Conservation (phyloP, 2,329 filamentous ascomycete genomes). For the Penicillium sp. region DNA sequence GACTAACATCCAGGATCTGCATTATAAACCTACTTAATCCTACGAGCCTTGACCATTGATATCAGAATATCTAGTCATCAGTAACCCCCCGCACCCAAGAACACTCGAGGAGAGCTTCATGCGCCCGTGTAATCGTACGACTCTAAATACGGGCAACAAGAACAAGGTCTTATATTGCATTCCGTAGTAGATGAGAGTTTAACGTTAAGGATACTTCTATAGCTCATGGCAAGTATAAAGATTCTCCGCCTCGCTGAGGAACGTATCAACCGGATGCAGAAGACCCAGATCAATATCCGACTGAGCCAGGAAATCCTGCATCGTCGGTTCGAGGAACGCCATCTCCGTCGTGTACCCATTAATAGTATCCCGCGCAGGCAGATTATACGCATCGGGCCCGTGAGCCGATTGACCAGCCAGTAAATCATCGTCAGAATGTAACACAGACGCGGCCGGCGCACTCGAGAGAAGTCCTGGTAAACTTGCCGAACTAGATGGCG, state of each 20-base stretch:
- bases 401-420: conserved; percentile 6
- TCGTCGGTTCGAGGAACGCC: conserved; percentile 41
- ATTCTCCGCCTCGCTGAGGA: conserved; percentile 36
- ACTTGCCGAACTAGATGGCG: conserved; percentile 3
- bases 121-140: neutral
- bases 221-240: conserved; percentile 33
- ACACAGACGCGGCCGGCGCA: neutral
- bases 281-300: conserved; percentile 40
- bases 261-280: conserved; percentile 38
- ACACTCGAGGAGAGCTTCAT: neutral
- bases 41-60: neutral
- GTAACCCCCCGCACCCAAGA: neutral
- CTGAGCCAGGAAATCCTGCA: conserved; percentile 43
- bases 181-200: neutral
- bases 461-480: neutral
- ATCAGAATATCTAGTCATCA: neutral
- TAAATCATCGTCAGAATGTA: conserved; percentile 8
- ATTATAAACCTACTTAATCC: neutral
- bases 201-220: conserved; percentile 1
- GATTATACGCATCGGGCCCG: conserved; percentile 10
- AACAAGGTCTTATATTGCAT: no score
- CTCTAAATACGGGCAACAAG: neutral
- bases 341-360: conserved; percentile 40
- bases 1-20: neutral
- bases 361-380: conserved; percentile 25